Evolutionary conservation across 2,329 filamentous ascomycete species (phyloP).

Genomic region (Colletotrichum zoysiae): DNA sequence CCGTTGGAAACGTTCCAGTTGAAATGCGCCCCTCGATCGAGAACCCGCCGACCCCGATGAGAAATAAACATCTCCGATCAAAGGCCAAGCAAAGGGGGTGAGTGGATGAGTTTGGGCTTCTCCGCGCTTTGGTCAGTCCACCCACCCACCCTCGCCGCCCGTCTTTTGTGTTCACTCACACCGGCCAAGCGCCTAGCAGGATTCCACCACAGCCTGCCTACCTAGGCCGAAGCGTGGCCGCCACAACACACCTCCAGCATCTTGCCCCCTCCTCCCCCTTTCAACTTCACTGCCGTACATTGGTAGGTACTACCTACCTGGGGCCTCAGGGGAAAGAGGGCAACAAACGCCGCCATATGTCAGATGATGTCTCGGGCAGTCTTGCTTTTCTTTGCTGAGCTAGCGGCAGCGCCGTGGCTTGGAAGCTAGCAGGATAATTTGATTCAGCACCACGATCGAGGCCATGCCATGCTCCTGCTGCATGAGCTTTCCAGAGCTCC

Average conservation of each 20-base stretch:
- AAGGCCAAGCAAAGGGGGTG: conserved; percentile 7
- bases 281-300: not conserved
- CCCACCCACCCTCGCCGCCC: conserved; percentile 13
- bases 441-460: conserved; percentile 16
- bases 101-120: not conserved
- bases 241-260: conserved; percentile 24
- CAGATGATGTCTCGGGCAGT: conserved; percentile 30
- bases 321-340: not conserved
- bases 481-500: not conserved
- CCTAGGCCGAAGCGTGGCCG: conserved; percentile 26
- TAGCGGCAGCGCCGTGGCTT: conserved; percentile 37
- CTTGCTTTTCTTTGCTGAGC: conserved; percentile 33
- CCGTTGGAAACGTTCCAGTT: conserved; percentile 32
- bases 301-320: no score
- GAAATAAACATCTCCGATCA: conserved; percentile 9
- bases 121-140: not conserved
- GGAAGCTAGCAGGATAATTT: conserved; percentile 18
- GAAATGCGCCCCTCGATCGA: conserved; percentile 9
- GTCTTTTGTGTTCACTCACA: conserved; percentile 21
- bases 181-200: conserved; percentile 13
- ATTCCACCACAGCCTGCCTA: conserved; percentile 22
- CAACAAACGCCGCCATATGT: conserved; percentile 5
- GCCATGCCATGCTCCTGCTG: conserved; percentile 7
- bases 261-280: not conserved
- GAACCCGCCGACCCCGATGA: conserved; percentile 22